A percentile compares a stretch with the other conserved stretches of the same genome.
Conservation (phyloP, 169 alveolate species). For the Blepharisma undulans region DNA sequence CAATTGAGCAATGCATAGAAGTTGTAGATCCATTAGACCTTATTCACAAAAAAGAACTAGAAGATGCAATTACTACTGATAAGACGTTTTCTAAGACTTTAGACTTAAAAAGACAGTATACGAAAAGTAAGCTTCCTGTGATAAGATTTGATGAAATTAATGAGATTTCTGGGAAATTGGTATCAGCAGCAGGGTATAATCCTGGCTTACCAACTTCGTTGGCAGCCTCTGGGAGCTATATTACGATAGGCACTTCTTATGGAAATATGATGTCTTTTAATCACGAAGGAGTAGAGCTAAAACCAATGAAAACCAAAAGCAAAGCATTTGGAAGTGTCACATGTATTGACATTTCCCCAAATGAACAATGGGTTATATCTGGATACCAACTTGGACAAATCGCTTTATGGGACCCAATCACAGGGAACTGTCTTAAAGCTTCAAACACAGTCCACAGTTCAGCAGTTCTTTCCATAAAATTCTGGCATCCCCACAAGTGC, state of each 20-base stretch:
- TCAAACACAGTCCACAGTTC: background rate
- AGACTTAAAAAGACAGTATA: conserved; percentile 16
- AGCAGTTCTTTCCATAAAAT: background rate
- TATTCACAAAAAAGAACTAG: conserved; percentile 25
- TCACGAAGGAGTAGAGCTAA: background rate
- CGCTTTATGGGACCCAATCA: conserved; percentile 22
- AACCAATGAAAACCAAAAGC: background rate
- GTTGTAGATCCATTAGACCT: conserved; percentile 31
- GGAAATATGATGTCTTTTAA: conserved; percentile 17
- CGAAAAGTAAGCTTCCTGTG: conserved; percentile 24
- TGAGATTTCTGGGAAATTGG: conserved; percentile 1
- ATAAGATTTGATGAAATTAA: conserved; percentile 31
- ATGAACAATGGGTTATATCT: background rate
- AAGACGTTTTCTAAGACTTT: background rate
- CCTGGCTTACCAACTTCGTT: conserved; percentile 17
- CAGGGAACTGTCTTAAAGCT: conserved; percentile 10
- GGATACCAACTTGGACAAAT: conserved; percentile 19
- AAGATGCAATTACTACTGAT: conserved; percentile 9
- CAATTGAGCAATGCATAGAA: background rate
- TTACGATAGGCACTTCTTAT: conserved; percentile 12
- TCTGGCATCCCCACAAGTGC: background rate
- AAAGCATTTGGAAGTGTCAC: conserved; percentile 28
- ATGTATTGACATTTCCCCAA: conserved; percentile 21
- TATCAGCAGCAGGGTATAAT: background rate
- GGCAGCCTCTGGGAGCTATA: background rate